Evolutionary conservation across 805 yeast genomes (phyloP), one percentile per base, ranked within the genome.

Genomic region (Sugiyamaella americana): DNA sequence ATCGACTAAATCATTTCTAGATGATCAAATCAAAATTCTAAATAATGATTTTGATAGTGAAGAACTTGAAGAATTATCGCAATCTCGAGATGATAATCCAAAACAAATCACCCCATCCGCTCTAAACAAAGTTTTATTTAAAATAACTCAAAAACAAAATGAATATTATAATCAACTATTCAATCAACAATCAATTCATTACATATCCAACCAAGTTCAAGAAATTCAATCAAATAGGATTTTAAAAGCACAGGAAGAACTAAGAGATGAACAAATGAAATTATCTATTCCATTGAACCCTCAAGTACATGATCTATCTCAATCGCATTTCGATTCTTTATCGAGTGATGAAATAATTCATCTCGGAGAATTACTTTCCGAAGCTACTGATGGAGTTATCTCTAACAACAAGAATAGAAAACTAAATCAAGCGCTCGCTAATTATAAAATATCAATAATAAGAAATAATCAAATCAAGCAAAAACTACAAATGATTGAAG

Each of bases 151-250:
- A 30, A 21, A 36, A 6, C 38, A 37, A 23, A 35, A 37, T 22
- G 42, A 34, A 5, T 37, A 48, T 23, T 40, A 24, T 23, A 18
- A 21, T 18, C 19, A 26, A 16, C 40, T 48, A 13, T 48, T 48
- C 48, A 44, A 40, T 24, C 49, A 45, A 17, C 49, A 48, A 41
- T 48, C 51, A 20, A 37, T 22, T 6, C 40, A 23, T 22, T 49
- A 48, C 18, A 49, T 48, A 2, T 30, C 44, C 10, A 20, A 39
- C 19, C 45, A 46, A 21, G 20, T 35, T 16, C 37, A 35, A 35
- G n/a, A 18, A 17, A 21, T 21, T 6, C 5, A 6, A 21, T 10
- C 17, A 11, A 17, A 5, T 10, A 10, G 20, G 20, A 35, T 17
- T 16, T 11, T 17, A 6, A 17, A 35, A 11, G 5, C 37, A 5